Conservation (phyloP, 2,329 filamentous ascomycete genomes). For the Colletotrichum sp. region DNA sequence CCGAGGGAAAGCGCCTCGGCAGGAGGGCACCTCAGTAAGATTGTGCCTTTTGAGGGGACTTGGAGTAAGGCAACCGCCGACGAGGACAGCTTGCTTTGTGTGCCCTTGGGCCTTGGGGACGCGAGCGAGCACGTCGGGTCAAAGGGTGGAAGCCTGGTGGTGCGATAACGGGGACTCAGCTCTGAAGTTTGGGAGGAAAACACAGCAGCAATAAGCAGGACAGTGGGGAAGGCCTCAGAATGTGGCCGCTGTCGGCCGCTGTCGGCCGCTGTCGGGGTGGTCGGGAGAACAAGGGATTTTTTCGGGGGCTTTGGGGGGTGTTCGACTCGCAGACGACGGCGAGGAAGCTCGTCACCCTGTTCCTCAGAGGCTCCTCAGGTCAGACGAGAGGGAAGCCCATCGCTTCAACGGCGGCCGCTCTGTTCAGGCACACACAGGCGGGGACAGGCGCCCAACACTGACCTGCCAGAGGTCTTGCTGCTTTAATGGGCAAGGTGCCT, state of each 20-base stretch:
- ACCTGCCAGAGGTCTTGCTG: constrained; percentile 1
- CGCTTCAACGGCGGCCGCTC: background rate
- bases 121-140: background rate
- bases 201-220: background rate
- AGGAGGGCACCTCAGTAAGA: background rate
- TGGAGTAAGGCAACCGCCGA: background rate
- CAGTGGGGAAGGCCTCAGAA: constrained; percentile 4
- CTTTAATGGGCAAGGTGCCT: background rate
- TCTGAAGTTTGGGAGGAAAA: background rate
- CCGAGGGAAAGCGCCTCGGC: background rate
- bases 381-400: background rate
- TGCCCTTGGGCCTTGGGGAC: background rate
- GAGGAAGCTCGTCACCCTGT: background rate
- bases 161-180: constrained; percentile 18
- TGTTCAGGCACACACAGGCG: constrained; percentile 4
- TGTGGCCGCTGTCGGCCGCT: constrained; percentile 14
- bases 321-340: background rate
- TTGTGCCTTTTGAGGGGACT: background rate
- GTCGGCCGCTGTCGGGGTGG: background rate
- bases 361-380: background rate
- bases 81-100: background rate
- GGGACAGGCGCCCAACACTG: background rate
- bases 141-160: background rate
- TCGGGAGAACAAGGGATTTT: background rate
- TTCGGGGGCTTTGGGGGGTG: background rate